Base-by-base conservation (phyloP, 2,329 filamentous ascomycete species). In the Epicoccum nigrum region DNA sequence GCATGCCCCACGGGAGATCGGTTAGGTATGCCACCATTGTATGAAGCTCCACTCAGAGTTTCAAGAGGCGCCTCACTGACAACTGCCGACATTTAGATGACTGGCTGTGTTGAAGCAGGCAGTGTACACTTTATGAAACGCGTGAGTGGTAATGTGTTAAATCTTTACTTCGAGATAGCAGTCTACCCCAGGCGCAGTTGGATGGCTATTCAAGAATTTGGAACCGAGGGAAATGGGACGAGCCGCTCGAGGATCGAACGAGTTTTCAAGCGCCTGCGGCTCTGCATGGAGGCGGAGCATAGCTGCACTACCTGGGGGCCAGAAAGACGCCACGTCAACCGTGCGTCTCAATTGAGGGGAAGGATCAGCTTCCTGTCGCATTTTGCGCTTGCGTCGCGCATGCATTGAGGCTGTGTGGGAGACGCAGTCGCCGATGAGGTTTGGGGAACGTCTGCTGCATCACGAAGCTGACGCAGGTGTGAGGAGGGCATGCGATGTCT, bases 281-380 rank as follows among this genome's bases (percentile, higher is more conserved):
- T 60, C 57, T 59, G 59, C 57, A 55, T 56, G 31, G 42, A 56
- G 53, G 59, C 59, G 57, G 56, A 63, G 59, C 51, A 52, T 23
- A 13, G 46, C 43, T 56, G 47, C 55, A 59, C 32, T 38, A 19
- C 19, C 16, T 56, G 51, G 57, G 57, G 57, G 57, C 57, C 49
- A 57, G 43, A 58, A 33, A 45, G 25, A 13, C 54, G 59, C 60
- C 60, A 62, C 55, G 49, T 60, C 56, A 62, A 40, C 53, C 55
- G 55, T 59, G 55, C 56, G 38, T 51, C 37, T 52, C 49, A 34
- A 44, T 39, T 48, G 51, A 48, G 27, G 51, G 25, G 20, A 46
- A 16, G 27, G 9, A 17, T 51, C 42, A 42, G 48, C 51, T 37
- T 54, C 43, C 23, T 27, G 39, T 47, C 43, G 44, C 42, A 16